These are phyloP conservation scores for Echium plantagineum DNA, from an alignment of 257 asterid genomes.

Conservation along the genomic window DNA sequence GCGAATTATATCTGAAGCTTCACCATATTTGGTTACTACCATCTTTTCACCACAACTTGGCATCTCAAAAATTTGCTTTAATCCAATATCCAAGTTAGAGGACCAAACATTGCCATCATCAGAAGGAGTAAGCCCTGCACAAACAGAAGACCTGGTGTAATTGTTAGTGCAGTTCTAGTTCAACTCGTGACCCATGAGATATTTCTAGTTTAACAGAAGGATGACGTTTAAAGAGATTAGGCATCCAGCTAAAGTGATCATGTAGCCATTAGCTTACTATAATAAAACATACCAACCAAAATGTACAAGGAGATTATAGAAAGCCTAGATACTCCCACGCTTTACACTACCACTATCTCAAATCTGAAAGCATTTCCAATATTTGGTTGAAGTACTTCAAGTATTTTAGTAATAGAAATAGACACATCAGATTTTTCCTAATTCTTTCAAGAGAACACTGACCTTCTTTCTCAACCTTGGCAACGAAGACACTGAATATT, in stretches of 20 bases:
- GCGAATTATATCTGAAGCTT: constrained; percentile 47
- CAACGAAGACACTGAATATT: constrained; percentile 55
- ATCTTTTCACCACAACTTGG: constrained; percentile 34
- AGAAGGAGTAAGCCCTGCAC: constrained; percentile 39
- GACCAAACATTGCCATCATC: constrained; percentile 18
- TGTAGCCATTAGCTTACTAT: too few relatives aligned
- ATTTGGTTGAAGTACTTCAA: neutral
- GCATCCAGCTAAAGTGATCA: too few relatives aligned
- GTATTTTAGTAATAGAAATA: neutral
- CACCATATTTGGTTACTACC: constrained; percentile 33
- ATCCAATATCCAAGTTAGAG: constrained; percentile 36
- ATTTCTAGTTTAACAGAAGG: too few relatives aligned
- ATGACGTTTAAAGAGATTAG: too few relatives aligned
- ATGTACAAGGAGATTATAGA: neutral
- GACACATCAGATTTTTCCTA: neutral
- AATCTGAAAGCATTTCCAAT: too few relatives aligned
- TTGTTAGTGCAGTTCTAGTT: neutral
- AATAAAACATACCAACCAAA: neutral
- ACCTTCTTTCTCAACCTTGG: constrained; percentile 63
- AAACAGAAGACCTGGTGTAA: constrained; percentile 8
- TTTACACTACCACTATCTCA: neutral
- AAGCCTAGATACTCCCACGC: neutral
- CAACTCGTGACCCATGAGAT: neutral
- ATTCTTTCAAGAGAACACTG: constrained; percentile 11
- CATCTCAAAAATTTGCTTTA: constrained; percentile 45